Percentiles rank a stretch among this genome's conserved stretches.
Evolutionary conservation across 176 grass and related monocot genomes (phyloP).

Genomic region (Oryza brachyantha): DNA sequence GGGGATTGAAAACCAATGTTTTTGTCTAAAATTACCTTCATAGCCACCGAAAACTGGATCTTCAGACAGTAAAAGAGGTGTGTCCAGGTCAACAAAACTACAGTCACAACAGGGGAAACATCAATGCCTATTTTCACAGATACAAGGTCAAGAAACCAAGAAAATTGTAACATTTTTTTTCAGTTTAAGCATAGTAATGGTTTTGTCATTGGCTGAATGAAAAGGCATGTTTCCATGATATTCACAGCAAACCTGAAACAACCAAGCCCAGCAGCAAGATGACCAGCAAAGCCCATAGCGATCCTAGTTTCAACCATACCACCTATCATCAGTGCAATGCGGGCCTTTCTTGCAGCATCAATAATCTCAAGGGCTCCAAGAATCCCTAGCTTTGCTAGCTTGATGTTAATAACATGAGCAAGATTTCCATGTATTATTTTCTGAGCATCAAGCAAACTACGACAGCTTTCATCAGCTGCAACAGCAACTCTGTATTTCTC

Average conservation of each 20-base stretch:
- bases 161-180: not conserved
- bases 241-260: slow-evolving; percentile 71
- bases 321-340: slow-evolving; percentile 80
- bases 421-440: slow-evolving; percentile 77
- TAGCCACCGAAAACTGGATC: slow-evolving; percentile 89
- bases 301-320: slow-evolving; percentile 97
- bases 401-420: slow-evolving; percentile 96
- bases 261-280: slow-evolving; percentile 90
- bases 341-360: slow-evolving; percentile 62
- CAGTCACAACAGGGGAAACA: slow-evolving; percentile 20
- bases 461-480: slow-evolving; percentile 95
- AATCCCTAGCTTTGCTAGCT: slow-evolving; percentile 82
- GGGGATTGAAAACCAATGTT: not conserved
- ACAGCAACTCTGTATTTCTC: slow-evolving; percentile 74
- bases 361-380: slow-evolving; percentile 78
- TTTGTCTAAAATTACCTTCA: slow-evolving; percentile 56
- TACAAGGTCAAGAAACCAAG: not conserved
- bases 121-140: not conserved
- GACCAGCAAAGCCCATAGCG: slow-evolving; percentile 85
- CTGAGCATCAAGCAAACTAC: slow-evolving; percentile 64
- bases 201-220: not conserved
- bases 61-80: slow-evolving; percentile 78
- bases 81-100: slow-evolving; percentile 96
- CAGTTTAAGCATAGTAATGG: not conserved
- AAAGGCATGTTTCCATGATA: not conserved